Conservation (phyloP, 2,329 filamentous ascomycete genomes). For the Neofusicoccum cordaticola region DNA sequence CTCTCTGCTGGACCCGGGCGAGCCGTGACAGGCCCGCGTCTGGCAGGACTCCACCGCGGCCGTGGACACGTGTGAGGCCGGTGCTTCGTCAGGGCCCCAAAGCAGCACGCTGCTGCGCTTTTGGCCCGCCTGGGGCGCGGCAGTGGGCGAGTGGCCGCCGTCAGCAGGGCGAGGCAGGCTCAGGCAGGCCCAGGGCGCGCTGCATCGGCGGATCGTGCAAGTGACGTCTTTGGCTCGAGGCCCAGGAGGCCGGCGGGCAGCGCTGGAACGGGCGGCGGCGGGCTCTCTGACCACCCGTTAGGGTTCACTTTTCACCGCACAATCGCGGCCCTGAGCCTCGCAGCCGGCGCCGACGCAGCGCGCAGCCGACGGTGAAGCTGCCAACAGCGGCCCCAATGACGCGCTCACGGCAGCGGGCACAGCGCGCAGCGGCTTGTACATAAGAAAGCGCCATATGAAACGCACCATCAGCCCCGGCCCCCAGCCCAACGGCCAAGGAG, state of each 20-base stretch:
- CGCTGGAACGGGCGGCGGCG: neutral
- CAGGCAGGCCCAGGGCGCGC: neutral
- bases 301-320: neutral
- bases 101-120: neutral
- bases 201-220: neutral
- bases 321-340: neutral
- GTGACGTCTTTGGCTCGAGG: neutral
- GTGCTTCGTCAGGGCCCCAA: neutral
- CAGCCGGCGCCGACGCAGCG: neutral
- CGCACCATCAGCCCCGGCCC: neutral
- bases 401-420: neutral
- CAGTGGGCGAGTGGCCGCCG: neutral
- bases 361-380: neutral
- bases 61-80: neutral
- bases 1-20: neutral
- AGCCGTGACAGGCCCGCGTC: neutral
- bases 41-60: neutral
- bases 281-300: neutral
- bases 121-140: neutral
- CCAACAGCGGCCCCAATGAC: too few relatives aligned
- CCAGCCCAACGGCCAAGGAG: constrained; percentile 7
- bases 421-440: neutral
- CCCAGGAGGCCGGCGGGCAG: neutral
- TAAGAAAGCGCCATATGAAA: constrained; percentile 12
- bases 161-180: neutral